phyloP scores from a whole-genome alignment of 192 early-diverging fungal species.

The Glomus cerebriforme region DNA sequence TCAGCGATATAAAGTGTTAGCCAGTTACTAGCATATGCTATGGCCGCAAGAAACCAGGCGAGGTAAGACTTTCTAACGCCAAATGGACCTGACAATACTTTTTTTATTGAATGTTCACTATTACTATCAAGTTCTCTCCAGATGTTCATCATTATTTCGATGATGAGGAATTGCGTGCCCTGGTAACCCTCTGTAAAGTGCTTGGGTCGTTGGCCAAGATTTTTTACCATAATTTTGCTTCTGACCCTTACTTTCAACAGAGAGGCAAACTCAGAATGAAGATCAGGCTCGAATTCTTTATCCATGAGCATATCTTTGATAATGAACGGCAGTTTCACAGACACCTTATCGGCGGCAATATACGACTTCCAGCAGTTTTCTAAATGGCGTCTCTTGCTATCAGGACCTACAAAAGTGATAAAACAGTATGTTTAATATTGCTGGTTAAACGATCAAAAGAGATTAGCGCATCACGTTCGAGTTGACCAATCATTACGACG shows the following conservation, averaged over 20 bases:
- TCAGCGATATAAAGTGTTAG: neutral
- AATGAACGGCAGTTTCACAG: neutral
- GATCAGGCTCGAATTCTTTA: neutral
- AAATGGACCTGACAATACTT: neutral
- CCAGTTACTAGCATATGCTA: neutral
- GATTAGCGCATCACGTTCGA: too few relatives aligned
- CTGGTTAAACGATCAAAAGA: too few relatives aligned
- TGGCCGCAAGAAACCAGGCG: neutral
- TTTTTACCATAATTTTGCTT: neutral
- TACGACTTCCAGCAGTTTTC: neutral
- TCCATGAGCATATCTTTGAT: neutral
- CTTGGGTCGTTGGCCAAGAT: neutral
- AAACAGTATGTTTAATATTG: too few relatives aligned
- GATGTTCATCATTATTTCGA: neutral
- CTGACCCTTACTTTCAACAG: neutral
- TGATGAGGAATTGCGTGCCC: neutral
- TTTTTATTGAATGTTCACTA: neutral
- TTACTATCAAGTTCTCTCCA: neutral
- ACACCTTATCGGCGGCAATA: neutral
- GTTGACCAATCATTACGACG: too few relatives aligned
- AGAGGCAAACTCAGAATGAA: neutral
- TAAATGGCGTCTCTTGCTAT: too few relatives aligned
- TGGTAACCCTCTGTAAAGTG: neutral
- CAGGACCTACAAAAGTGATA: neutral
- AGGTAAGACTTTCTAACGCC: neutral